These are phyloP conservation scores for Trypanosomatidae sp. DNA, from an alignment of 208 protist species.

Conservation along the genomic window DNA sequence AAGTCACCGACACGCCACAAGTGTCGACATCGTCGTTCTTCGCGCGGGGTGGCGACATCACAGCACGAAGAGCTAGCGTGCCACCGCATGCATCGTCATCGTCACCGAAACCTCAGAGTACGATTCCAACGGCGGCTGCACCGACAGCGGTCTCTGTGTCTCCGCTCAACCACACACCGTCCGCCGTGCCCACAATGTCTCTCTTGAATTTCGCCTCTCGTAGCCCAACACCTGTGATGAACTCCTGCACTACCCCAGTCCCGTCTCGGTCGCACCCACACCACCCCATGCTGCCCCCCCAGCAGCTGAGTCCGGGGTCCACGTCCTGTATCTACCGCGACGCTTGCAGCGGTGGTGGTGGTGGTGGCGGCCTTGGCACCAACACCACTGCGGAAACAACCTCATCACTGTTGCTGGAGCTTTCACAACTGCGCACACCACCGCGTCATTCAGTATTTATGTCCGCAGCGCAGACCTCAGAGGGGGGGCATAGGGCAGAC, in stretches of 20 bases:
- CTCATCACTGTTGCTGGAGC: not conserved
- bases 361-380: not conserved
- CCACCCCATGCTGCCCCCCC: not conserved
- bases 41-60: not conserved
- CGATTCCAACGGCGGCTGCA: not conserved
- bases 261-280: not conserved
- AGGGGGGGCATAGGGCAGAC: not conserved
- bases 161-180: not conserved
- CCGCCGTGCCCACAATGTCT: not conserved
- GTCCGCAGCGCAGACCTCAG: not conserved
- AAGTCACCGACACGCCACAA: not conserved
- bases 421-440: not conserved
- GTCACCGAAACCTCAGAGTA: not conserved
- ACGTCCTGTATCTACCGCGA: not conserved
- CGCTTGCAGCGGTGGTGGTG: not conserved
- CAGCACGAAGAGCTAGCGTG: not conserved
- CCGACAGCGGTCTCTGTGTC: not conserved
- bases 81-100: not conserved
- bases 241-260: not conserved
- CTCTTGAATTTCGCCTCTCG: slow-evolving; percentile 1
- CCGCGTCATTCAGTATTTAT: not conserved
- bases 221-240: slow-evolving; percentile 3
- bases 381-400: not conserved
- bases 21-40: not conserved
- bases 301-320: not conserved